These are phyloP conservation scores for Pleurozium schreberi DNA, from an alignment of 225 moss, liverwort and hornwort species.

Conservation along the genomic window DNA sequence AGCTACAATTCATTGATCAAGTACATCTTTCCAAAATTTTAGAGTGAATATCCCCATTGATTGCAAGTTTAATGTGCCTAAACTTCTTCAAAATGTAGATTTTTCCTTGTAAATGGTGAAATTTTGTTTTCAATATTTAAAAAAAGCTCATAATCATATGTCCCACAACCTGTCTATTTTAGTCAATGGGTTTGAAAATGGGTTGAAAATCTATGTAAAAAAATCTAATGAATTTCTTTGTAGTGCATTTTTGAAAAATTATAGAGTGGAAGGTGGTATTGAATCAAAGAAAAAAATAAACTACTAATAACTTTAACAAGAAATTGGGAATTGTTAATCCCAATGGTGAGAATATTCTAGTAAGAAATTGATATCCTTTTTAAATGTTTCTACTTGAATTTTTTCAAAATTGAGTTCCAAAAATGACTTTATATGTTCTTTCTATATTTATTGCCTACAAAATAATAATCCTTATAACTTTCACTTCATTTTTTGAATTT, in stretches of 20 bases:
- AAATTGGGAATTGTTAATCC: neutral
- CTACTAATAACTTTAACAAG: neutral
- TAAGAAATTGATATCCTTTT: fast-evolving
- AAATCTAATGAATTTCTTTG: neutral
- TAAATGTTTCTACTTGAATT: neutral
- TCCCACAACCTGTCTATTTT: neutral
- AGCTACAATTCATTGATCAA: no score
- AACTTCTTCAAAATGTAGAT: neutral
- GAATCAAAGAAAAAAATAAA: neutral
- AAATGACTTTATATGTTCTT: neutral
- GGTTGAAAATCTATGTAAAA: neutral
- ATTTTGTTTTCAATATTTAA: neutral
- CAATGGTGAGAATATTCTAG: neutral
- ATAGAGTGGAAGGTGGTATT: neutral
- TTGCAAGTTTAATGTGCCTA: no score
- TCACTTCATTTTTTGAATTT: neutral
- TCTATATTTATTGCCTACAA: neutral
- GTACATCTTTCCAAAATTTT: no score
- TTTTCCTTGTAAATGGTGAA: neutral
- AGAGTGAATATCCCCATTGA: neutral
- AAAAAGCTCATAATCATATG: neutral
- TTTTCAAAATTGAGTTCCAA: neutral
- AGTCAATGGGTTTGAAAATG: neutral
- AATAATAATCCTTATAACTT: neutral
- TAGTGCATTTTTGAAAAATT: neutral